These are phyloP conservation scores for Crepidotus sp. DNA, from an alignment of 1,284 basidiomycete genomes.

Conservation along the genomic window DNA sequence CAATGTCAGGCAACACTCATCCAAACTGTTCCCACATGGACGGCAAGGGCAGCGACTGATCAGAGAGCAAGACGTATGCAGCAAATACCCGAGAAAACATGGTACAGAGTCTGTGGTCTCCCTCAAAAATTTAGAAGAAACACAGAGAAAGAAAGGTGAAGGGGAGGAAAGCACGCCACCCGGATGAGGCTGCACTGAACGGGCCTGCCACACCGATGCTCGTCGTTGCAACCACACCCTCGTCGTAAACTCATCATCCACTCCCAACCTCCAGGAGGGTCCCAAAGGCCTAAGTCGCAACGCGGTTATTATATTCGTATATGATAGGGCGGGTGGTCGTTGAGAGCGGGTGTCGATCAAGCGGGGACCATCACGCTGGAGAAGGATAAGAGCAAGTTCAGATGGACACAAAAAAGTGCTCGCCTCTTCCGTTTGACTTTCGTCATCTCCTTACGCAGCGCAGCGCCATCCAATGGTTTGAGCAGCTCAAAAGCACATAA, in stretches of 20 bases:
- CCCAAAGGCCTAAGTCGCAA: slow-evolving; percentile 4
- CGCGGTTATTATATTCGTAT: slow-evolving; percentile 19
- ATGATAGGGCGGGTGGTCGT: slow-evolving; percentile 15
- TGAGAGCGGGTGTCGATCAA: slow-evolving; percentile 5
- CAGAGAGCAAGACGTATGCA: slow-evolving; percentile 17
- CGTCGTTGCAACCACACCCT: slow-evolving; percentile 7
- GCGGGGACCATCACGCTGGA: slow-evolving; percentile 14
- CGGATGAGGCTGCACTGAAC: neutral
- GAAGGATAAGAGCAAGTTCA: neutral
- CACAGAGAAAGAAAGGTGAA: slow-evolving; percentile 13
- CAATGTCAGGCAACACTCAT: too few relatives aligned
- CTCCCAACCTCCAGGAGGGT: slow-evolving; percentile 2
- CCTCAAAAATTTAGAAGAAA: slow-evolving; percentile 3
- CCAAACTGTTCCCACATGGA: too few relatives aligned
- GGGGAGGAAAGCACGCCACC: slow-evolving; percentile 1
- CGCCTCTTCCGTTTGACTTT: slow-evolving; percentile 97
- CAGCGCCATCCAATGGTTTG: slow-evolving; percentile 92
- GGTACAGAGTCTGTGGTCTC: slow-evolving; percentile 16
- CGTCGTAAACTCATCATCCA: slow-evolving; percentile 3
- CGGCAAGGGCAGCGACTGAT: neutral
- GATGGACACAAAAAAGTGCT: slow-evolving; percentile 7
- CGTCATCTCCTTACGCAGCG: slow-evolving; percentile 97
- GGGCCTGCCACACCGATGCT: slow-evolving; percentile 4
- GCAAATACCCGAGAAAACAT: slow-evolving; percentile 16
- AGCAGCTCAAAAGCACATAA: slow-evolving; percentile 97